Evolutionary conservation across 805 yeast species (phyloP), one percentile per base, ranked within the genome.

Genomic region (Aciculoconidium aculeatum): DNA sequence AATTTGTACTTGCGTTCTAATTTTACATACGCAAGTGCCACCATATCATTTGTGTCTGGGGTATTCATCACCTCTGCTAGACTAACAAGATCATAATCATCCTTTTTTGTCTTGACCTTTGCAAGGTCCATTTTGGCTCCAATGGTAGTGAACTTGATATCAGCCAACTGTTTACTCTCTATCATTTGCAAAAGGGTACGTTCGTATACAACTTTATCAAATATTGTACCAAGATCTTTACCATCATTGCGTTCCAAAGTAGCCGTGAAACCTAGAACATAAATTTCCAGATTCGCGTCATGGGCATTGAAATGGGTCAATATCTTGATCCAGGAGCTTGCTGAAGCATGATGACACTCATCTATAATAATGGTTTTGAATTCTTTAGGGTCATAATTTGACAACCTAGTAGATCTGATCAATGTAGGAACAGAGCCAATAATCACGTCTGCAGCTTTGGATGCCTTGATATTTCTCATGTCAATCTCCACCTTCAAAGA

Each of bases 261-360:
- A 0, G 96, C 97, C 9, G 94, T 80, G 41, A 90, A 85, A 2
- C 97, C 96, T 10, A 85, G 61, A 0, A 85, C 72, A 1, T 75
- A 70, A 2, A 79, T 63, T 0, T 56, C 55, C 33, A 74, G 58
- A 1, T 59, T 49, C 0, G 57, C 40, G 1, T 47, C 44, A 21
- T 52, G 42, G 6, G 79, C 78, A 1, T 61, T 60, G 43, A 88
- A 85, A 44, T 83, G 65, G 3, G 61, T 50, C 30, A 85, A 49
- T 1, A 87, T 65, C 17, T 66, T 63, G 11, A 55, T 25, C 60
- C 88, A 90, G 1, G 87, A 66, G 10, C 52, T 47, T 1, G 95
- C 86, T 1, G 83, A 81, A 0, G 94, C 79, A 53, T 88, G 96
- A 48, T 88, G 97, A 22, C 95, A 94, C 51, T 88, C 97, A 55